Conservation (phyloP, 352 stramenopile species). For the Phytopythium sindhum region DNA sequence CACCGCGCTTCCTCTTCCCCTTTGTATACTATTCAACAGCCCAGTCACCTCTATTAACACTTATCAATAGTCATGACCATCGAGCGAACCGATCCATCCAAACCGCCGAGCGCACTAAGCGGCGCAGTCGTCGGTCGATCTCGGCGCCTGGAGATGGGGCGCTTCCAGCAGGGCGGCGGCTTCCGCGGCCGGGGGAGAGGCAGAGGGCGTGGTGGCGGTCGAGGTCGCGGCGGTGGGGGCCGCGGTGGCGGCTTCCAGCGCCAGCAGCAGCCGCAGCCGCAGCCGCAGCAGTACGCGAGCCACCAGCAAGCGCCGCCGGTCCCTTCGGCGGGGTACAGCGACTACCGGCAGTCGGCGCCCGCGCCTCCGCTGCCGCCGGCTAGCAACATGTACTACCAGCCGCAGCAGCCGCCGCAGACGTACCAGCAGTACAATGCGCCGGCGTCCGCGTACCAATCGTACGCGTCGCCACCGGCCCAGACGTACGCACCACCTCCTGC, state of each 20-base stretch:
- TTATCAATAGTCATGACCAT: not conserved
- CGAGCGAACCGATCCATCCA: constrained; percentile 1
- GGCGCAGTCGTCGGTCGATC: not conserved
- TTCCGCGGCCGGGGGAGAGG: constrained; percentile 28
- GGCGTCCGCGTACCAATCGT: constrained; percentile 6
- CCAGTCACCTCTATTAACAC: not conserved
- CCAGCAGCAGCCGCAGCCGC: constrained; percentile 9
- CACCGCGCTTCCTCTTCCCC: not conserved
- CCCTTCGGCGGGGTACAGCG: not conserved
- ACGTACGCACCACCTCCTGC: constrained; percentile 6
- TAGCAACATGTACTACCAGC: constrained; percentile 9
- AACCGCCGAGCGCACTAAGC: not conserved
- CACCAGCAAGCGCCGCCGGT: constrained; percentile 3
- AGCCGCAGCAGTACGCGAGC: not conserved
- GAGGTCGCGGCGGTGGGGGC: constrained; percentile 14
- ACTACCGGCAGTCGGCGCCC: constrained; percentile 5
- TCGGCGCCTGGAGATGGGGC: constrained; percentile 16
- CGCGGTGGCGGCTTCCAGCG: constrained; percentile 16
- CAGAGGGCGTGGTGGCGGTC: constrained; percentile 24
- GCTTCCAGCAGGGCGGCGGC: constrained; percentile 14
- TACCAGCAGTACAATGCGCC: not conserved
- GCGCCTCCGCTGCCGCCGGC: constrained; percentile 2
- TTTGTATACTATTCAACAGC: not conserved
- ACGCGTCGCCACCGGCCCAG: constrained; percentile 8
- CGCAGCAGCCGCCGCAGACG: not conserved